Evolutionary conservation across 345 rosid genomes (phyloP), one percentile per base, ranked within the genome.

Genomic region (Turnera subulata): DNA sequence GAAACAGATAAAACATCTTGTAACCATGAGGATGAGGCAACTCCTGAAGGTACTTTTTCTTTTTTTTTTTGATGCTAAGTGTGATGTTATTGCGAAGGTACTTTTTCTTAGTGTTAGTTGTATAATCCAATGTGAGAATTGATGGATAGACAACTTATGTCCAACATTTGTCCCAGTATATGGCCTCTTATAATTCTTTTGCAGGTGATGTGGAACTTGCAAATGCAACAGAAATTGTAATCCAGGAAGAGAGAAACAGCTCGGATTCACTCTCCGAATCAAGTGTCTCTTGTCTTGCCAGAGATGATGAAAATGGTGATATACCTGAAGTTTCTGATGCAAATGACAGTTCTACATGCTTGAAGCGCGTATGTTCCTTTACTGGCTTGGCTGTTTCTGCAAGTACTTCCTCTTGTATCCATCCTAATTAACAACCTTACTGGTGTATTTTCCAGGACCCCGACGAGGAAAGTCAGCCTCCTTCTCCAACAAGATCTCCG

Each of bases 331-430:
- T 59, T 63, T 21, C 10, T 66, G 70, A 63, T 55, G 74, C 35
- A 61, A 67, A 76, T 24, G 66, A 46, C 25, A 47, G 71, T 43
- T 50, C 56, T 35, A 39, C 70, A 43, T 46, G 43, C 75, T 58
- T 60, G 65, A 57, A 64, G 66, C 66, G 64, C 76, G 96, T 89
- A 68, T 78, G 96, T 89, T 64, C 62, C 50, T 60, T 61, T 14
- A 32, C 56, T 52, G 12, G 48, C 6, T 20, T 57, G 17, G 54
- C 17, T 62, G 48, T 68, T 22, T 23, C 35, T 59, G 44, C 46
- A 44, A 50, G 25, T 59, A 64, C 46, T 53, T 55, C 62, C 46
- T 50, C 29, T 6, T 38, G 43, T 35, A 37, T 7, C 8, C 53
- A 38, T 32, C 43, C 6, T 40, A 39, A 61, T 6, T 40, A 39